Conservation (phyloP, 2,329 filamentous ascomycete genomes). For the Aspergillus niger region DNA sequence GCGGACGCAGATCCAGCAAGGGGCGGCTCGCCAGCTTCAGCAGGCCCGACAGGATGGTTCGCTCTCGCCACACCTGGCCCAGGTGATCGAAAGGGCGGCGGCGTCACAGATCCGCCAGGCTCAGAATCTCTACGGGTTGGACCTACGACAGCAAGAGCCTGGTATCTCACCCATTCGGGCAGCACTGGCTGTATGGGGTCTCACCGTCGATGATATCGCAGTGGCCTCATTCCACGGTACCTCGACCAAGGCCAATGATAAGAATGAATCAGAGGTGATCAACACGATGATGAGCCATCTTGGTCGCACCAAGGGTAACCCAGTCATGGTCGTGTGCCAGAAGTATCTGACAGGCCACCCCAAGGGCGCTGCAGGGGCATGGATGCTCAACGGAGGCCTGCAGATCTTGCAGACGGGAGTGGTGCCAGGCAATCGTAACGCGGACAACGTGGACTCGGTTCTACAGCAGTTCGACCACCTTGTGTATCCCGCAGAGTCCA, state of each 20-base stretch:
- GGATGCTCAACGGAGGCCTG: conserved; percentile 97
- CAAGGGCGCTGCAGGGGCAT: conserved; percentile 94
- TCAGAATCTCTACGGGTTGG: not conserved
- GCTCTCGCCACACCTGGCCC: not conserved
- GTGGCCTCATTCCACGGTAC: conserved; percentile 97
- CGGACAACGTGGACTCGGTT: conserved; percentile 88
- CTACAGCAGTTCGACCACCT: conserved; percentile 90
- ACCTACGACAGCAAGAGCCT: not conserved
- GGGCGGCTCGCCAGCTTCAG: not conserved
- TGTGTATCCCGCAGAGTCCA: not conserved
- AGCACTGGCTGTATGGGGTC: conserved; percentile 8
- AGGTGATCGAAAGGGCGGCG: not conserved
- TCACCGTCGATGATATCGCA: conserved; percentile 70
- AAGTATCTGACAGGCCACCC: conserved; percentile 96
- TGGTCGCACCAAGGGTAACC: conserved; percentile 89
- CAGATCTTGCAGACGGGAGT: conserved; percentile 90
- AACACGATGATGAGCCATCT: conserved; percentile 91
- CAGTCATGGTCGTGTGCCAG: conserved; percentile 91
- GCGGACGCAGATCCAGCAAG: not conserved
- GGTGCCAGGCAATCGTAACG: conserved; percentile 92
- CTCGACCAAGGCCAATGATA: conserved; percentile 95
- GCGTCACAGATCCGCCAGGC: not conserved
- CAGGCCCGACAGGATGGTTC: not conserved
- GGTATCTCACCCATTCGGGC: conserved; percentile 3
- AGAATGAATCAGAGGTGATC: conserved; percentile 95